A percentile compares a stretch with the other conserved stretches of the same genome.
These are phyloP conservation scores for Aspergillus nidulans DNA, from an alignment of 495 filamentous ascomycete genomes.

Conservation along the genomic window DNA sequence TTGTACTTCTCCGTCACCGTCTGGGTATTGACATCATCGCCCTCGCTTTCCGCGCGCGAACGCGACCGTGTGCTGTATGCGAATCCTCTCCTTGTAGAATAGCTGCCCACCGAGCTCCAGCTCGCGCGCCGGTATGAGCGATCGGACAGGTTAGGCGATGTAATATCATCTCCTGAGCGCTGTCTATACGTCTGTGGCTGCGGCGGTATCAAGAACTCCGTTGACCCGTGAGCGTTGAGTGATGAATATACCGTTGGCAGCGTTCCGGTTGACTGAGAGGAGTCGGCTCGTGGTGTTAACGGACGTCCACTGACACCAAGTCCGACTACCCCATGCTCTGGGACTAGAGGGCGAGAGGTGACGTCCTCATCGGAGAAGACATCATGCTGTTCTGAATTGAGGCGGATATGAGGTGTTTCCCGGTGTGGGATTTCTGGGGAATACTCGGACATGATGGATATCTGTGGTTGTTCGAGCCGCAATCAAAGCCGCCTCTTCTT, in stretches of 20 bases:
- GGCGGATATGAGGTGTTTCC: constrained; percentile 44
- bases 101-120: constrained; percentile 56
- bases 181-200: constrained; percentile 22
- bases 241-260: constrained; percentile 23
- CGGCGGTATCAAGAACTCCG: constrained; percentile 59
- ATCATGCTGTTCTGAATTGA: constrained; percentile 56
- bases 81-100: constrained; percentile 41
- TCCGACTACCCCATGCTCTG: neutral
- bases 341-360: constrained; percentile 20
- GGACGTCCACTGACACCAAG: constrained; percentile 6
- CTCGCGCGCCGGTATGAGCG: constrained; percentile 54
- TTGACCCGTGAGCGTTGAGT: constrained; percentile 42
- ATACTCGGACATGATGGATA: constrained; percentile 12
- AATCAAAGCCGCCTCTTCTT: neutral
- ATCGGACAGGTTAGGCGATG: constrained; percentile 38
- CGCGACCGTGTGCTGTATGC: constrained; percentile 49
- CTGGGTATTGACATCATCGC: constrained; percentile 67
- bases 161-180: constrained; percentile 40
- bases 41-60: constrained; percentile 60
- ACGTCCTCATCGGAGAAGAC: constrained; percentile 32
- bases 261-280: constrained; percentile 17
- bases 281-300: constrained; percentile 11
- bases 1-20: constrained; percentile 77
- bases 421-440: neutral
- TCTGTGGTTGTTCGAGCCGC: neutral